A percentile compares a stretch with the other conserved stretches of the same genome.
Conservation (phyloP, 148 eudicot species). For the Mesembryanthemum crystallinum region DNA sequence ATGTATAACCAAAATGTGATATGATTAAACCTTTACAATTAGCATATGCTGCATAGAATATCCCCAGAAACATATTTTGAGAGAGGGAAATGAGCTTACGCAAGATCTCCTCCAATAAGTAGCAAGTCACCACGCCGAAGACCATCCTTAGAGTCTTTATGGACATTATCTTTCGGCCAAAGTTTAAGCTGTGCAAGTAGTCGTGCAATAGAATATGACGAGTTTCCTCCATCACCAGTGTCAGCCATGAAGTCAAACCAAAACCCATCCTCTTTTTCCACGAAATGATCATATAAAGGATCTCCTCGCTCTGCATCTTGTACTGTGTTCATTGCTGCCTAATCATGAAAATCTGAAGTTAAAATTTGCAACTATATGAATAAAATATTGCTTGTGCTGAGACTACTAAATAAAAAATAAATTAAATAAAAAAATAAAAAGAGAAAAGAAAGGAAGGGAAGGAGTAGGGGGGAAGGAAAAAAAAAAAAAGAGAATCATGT, state of each 20-base stretch:
- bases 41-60: not conserved
- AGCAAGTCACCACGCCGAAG: conserved; percentile 79
- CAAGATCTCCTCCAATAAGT: conserved; percentile 97
- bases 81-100: conserved; percentile 52
- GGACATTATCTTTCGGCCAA: conserved; percentile 30
- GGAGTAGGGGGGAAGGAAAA: too few relatives aligned
- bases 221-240: conserved; percentile 99
- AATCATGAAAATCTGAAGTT: conserved; percentile 18
- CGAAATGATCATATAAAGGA: conserved; percentile 76
- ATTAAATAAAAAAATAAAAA: not conserved
- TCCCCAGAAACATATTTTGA: not conserved
- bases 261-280: conserved; percentile 64
- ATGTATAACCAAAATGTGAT: not conserved
- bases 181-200: conserved; percentile 89
- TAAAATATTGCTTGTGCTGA: not conserved
- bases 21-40: not conserved
- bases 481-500: not conserved
- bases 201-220: conserved; percentile 76
- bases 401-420: not conserved
- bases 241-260: conserved; percentile 99
- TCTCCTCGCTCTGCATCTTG: conserved; percentile 70
- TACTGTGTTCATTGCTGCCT: conserved; percentile 86
- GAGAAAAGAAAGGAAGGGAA: not conserved
- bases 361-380: not conserved
- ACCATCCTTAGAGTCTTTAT: conserved; percentile 31